Conservation (phyloP, 2,329 filamentous ascomycete species). For the Pseudopithomyces maydicus region DNA sequence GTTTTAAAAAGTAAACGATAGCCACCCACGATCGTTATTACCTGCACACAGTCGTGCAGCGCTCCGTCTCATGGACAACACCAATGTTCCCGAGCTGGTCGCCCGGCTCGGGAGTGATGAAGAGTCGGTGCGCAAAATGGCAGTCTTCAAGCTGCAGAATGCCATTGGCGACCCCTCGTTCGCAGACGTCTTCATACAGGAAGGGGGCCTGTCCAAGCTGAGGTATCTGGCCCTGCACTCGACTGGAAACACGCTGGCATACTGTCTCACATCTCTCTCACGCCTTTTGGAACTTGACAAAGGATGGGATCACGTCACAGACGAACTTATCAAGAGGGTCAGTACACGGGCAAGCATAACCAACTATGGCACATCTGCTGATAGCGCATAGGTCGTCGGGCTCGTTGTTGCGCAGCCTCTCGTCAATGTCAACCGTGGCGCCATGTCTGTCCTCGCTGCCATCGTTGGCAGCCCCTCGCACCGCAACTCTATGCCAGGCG, state of each 20-base stretch:
- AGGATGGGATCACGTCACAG: conserved; percentile 89
- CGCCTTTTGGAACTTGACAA: conserved; percentile 93
- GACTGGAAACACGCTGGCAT: conserved; percentile 92
- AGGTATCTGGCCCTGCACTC: conserved; percentile 82
- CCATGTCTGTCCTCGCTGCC: conserved; percentile 94
- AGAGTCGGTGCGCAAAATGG: conserved; percentile 96
- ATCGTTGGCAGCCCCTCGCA: conserved; percentile 84
- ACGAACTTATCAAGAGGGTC: conserved; percentile 71
- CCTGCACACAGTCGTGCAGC: background rate
- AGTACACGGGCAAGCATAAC: conserved; percentile 29
- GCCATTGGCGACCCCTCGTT: conserved; percentile 96
- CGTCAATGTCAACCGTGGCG: conserved; percentile 94
- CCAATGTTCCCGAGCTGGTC: conserved; percentile 63
- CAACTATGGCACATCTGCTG: conserved; percentile 9
- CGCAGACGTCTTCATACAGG: conserved; percentile 92
- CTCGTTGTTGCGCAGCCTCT: conserved; percentile 93
- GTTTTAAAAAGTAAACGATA: background rate
- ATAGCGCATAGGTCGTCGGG: conserved; percentile 71
- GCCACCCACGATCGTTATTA: conserved; percentile 5
- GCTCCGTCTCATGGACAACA: conserved; percentile 54
- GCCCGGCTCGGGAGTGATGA: conserved; percentile 66
- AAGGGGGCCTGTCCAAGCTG: conserved; percentile 81
- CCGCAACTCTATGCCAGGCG: conserved; percentile 59
- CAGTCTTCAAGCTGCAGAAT: conserved; percentile 95
- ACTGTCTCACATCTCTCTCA: conserved; percentile 87